Base-by-base conservation (phyloP, 225 moss, liverwort and hornwort genomes). In the Straminergon stramineum region DNA sequence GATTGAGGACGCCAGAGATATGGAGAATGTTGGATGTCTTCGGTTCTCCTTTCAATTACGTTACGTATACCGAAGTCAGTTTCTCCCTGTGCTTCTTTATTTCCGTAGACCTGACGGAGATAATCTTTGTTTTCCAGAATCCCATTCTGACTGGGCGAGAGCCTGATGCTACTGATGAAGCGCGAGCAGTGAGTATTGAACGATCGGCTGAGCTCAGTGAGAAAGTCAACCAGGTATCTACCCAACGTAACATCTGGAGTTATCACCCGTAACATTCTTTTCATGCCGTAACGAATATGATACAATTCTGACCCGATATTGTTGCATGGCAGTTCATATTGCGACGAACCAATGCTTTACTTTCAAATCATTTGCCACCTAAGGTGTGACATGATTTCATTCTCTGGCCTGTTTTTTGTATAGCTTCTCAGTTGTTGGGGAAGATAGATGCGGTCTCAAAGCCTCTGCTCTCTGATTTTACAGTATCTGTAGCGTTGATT, bases 281-380 rank as follows among this genome's bases (percentile, higher is more conserved):
- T 75, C 71, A 45, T 83, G 86, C 82, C 23, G 27, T 64, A 37
- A 37, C 18, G 58, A 80, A 65, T 66, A 24, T 75, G 80, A 84
- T 52, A 45, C 51, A 43, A 81, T 90, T 90, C 84, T 92, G 78
- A 91, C 81, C 52, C 81, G 22, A 51, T 52, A 34, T 63, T 86
- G 61, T 84, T 84, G 61, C 43, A 88, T 92, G 77, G 86, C 98
- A 99, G 97, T 97, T 99, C 69, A 99, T 99, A 88, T 92, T 99
- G 78, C 96, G 99, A 87, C 93, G 99, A 81, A 97, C 97, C 66
- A 99, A 99, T 91, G 95, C 99, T 85, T 89, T 99, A 69, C 92
- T 99, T 48, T 99, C 99, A 83, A 99, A 99, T 90, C 99, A 99
- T 91, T 92, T 99, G 81, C 99, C 99, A 84, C 99, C 99, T 10